A percentile compares a stretch with the other conserved stretches of the same genome.
phyloP scores from a whole-genome alignment of 2,329 filamentous ascomycete species.

The Colletotrichum somersetense region DNA sequence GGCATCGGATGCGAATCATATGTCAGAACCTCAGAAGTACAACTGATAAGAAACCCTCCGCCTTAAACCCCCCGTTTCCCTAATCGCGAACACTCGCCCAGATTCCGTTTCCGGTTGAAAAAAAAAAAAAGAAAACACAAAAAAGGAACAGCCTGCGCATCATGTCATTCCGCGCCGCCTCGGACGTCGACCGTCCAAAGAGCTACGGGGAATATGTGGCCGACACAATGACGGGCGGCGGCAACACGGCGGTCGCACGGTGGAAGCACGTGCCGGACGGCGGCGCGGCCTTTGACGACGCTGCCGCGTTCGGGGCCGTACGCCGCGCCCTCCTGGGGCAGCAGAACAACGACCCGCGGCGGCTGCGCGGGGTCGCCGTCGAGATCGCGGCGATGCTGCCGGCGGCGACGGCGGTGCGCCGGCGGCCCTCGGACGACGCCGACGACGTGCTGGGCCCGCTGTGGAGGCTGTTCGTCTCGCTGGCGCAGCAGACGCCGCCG shows the following conservation, averaged over 20 bases:
- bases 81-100: too few relatives aligned
- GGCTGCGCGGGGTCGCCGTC: constrained; percentile 4
- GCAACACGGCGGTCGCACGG: background rate
- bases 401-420: background rate
- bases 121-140: too few relatives aligned
- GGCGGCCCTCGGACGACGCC: constrained; percentile 4
- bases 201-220: background rate
- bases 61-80: background rate
- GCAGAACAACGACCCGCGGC: constrained; percentile 25
- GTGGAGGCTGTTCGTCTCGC: constrained; percentile 37
- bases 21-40: constrained; percentile 4
- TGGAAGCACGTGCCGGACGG: constrained; percentile 22
- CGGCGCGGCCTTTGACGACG: constrained; percentile 21
- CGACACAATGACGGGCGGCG: background rate
- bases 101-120: background rate
- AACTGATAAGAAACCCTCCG: background rate
- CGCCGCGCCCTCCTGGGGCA: constrained; percentile 12
- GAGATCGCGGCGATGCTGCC: constrained; percentile 22
- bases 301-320: constrained; percentile 10
- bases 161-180: background rate
- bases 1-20: constrained; percentile 1
- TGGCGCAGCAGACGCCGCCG: constrained; percentile 41
- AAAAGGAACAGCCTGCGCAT: background rate
- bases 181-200: background rate
- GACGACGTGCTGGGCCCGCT: constrained; percentile 25